Evolutionary conservation across 768 basidiomycete species (phyloP).

Genomic region (Mycena pura): DNA sequence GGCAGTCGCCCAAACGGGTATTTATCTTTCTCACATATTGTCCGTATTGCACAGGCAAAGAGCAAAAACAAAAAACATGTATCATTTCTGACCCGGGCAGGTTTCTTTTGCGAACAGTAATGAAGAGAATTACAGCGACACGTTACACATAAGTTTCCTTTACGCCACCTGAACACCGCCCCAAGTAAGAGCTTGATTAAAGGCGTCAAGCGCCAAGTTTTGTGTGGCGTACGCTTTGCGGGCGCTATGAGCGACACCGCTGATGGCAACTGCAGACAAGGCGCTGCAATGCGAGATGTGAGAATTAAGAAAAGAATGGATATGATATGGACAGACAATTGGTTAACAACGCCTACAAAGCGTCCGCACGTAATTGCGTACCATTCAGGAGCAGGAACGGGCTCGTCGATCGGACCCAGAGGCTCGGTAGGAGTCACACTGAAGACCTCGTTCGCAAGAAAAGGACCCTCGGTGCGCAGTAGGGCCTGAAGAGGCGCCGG

Average conservation of each 20-base stretch:
- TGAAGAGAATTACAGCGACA: no score
- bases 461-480: background rate
- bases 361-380: background rate
- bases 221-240: background rate
- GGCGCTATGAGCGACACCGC: background rate
- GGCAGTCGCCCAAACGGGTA: no score
- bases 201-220: background rate
- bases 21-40: no score
- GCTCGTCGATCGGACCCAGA: background rate
- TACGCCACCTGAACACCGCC: background rate
- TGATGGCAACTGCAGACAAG: background rate
- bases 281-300: background rate
- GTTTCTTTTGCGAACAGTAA: no score
- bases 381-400: background rate
- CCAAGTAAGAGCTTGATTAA: background rate
- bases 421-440: background rate
- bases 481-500: background rate
- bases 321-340: background rate
- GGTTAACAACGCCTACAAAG: background rate
- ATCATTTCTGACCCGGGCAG: no score
- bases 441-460: background rate
- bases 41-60: no score
- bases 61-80: no score
- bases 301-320: background rate
- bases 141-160: no score